These are phyloP conservation scores for Aspergillus candidus DNA, from an alignment of 2,329 filamentous ascomycete species.

Conservation along the genomic window DNA sequence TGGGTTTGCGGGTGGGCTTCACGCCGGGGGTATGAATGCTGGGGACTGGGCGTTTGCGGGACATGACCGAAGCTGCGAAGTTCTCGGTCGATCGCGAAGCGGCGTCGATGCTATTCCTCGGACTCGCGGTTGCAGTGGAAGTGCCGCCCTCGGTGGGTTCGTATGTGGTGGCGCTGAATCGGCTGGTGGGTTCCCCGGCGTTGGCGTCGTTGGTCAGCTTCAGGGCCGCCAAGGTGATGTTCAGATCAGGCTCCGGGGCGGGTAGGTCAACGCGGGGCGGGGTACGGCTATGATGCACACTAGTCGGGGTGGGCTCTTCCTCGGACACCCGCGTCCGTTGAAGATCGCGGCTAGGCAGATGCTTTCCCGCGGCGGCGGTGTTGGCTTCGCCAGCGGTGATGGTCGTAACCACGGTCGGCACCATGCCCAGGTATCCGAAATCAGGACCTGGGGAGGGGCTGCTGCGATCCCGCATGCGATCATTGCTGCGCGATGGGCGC, in stretches of 20 bases:
- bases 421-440: conserved; percentile 21
- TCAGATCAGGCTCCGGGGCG: conserved; percentile 20
- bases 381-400: conserved; percentile 25
- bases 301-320: conserved; percentile 6
- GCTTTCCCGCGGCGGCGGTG: conserved; percentile 5
- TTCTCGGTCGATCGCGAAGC: conserved; percentile 30
- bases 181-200: conserved; percentile 50
- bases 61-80: conserved; percentile 31
- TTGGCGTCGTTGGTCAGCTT: conserved; percentile 30
- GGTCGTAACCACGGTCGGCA: conserved; percentile 28
- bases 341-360: conserved; percentile 25
- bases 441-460: conserved; percentile 15
- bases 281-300: conserved; percentile 9
- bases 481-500: conserved; percentile 15
- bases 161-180: conserved; percentile 60
- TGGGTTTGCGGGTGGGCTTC: conserved; percentile 37
- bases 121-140: conserved; percentile 33
- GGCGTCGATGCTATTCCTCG: conserved; percentile 28
- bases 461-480: conserved; percentile 20
- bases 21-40: conserved; percentile 26
- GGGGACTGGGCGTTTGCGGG: conserved; percentile 36
- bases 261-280: conserved; percentile 19
- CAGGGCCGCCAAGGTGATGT: conserved; percentile 28
- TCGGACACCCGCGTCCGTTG: conserved; percentile 21
- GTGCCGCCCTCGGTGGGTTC: conserved; percentile 47